Evolutionary conservation across 495 filamentous ascomycete genomes (phyloP), one percentile per base, ranked within the genome.

Genomic region (Trichoderma gamsii): DNA sequence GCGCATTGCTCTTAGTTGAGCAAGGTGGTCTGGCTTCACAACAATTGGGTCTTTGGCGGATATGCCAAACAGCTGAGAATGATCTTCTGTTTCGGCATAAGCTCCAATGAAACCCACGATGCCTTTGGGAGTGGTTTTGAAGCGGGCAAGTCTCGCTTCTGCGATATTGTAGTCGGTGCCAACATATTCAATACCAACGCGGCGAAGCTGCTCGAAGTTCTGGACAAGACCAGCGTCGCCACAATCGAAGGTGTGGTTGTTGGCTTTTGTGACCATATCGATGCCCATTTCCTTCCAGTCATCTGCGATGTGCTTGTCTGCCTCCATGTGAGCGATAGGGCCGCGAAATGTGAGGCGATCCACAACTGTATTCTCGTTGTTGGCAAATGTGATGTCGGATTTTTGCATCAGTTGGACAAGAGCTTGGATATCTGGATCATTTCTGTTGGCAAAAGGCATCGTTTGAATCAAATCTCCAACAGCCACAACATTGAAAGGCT

Each of bases 271-370:
- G 25, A 61, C 56, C 56, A 61, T 61, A 18, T 35, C 56, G 11
- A 61, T 61, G 16, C 56, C 56, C 56, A 61, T 61, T 16, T 61
- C 35, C 7, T 32, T 61, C 56, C 56, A 61, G 56, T 61, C 56
- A 9, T 61, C 56, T 11, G 56, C 56, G 11, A 61, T 25, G 25
- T 18, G 9, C 16, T 61, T 61, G 56, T 61, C 56, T 27, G 56
- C 56, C 56, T 61, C 56, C 56, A 61, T 61, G 25, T 61, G 56
- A 7, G 56, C 23, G 27, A 32, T 29, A 18, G 56, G 56, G 12
- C 56, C 56, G 16, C 56, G 56, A 15, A 32, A 61, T 9, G 56
- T 61, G 27, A 27, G 56, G 25, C 56, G 56, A 61, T 61, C 56
- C 13, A 61, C 56, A 7, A 61, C 25, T 1, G 56, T 61, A 25